Base-by-base conservation (phyloP, 1,139 yeast species). In the Scheffersomyces parashehatae region DNA sequence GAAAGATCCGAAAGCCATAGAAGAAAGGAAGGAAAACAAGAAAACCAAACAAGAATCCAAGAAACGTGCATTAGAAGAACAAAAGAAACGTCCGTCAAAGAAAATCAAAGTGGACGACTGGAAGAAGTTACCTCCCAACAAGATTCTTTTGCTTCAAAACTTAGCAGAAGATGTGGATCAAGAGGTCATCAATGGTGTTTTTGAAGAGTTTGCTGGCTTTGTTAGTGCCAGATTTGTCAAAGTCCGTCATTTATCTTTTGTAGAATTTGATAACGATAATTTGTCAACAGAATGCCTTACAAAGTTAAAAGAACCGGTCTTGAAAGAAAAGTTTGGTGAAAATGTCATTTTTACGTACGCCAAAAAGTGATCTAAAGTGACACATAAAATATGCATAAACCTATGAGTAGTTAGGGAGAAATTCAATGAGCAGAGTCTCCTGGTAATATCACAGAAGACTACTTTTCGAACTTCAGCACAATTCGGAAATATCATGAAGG, bases 231-330 rank as follows among this genome's bases (percentile, higher is more conserved):
- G 96, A 42, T 66, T 82, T 40, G 89, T 93, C 30, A 73, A 77
- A 3, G 80, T 83, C 2, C 75, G 89, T 39, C 77, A 79, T 36
- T 78, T 93, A 42, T 95, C 95, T 6, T 86, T 93, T 62, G 77
- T 93, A 10, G 97, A 93, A 55, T 93, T 83, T 59, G 82, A 78
- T 30, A 65, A 70, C 5, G 84, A 81, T 26, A 63, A 53, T 1
- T 36, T 42, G 16, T 62, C 77, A 1, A 62, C 64, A 1, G 41
- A 38, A 13, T 66, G 69, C 40, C 55, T 68, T 36, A 46, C 52
- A 12, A 36, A 45, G 6, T 31, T 51, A 3, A 50, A 52, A 5
- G 28, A 34, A 14, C 47, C 41, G 5, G 45, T 40, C 13, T 40
- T 53, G 20, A 42, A 45, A 9, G 38, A 45, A 7, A 43, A 47